Conservation (phyloP, 768 basidiomycete species). For the Amanita subjunquillea region DNA sequence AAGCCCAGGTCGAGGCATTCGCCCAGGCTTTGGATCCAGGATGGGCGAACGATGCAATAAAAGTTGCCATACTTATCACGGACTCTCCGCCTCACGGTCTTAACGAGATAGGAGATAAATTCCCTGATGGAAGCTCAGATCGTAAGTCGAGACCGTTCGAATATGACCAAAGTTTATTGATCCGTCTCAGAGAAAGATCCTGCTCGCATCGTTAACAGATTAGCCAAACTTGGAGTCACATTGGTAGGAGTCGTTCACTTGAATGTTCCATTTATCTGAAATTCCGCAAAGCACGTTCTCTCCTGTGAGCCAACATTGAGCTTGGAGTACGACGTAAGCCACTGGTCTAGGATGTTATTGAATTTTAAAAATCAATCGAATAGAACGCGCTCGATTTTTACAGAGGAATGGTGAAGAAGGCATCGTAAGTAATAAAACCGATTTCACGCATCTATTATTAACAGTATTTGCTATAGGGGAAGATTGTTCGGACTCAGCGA, state of each 20-base stretch:
- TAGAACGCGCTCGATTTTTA: too few species aligned
- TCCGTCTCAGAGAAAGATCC: constrained; percentile 19
- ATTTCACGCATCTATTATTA: too few species aligned
- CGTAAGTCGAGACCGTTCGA: not conserved
- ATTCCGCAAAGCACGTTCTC: constrained; percentile 34
- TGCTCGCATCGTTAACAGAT: constrained; percentile 22
- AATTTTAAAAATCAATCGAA: too few species aligned
- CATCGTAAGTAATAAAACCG: too few species aligned
- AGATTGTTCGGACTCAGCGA: too few species aligned
- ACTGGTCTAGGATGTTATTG: too few species aligned
- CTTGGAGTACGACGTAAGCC: not conserved
- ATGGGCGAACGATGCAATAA: constrained; percentile 39
- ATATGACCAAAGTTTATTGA: not conserved
- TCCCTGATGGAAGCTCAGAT: constrained; percentile 7
- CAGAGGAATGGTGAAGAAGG: too few species aligned
- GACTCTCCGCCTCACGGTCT: constrained; percentile 54
- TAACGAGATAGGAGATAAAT: constrained; percentile 40
- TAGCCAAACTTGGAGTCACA: constrained; percentile 43
- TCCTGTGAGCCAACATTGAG: constrained; percentile 38
- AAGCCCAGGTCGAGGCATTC: constrained; percentile 47
- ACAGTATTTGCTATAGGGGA: too few species aligned
- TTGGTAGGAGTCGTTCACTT: constrained; percentile 24
- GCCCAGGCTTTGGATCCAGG: constrained; percentile 35
- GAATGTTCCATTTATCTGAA: not conserved
- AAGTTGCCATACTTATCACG: constrained; percentile 47